These are phyloP conservation scores for Nitzschia sp. DNA, from an alignment of 108 stramenopile species.

Conservation along the genomic window DNA sequence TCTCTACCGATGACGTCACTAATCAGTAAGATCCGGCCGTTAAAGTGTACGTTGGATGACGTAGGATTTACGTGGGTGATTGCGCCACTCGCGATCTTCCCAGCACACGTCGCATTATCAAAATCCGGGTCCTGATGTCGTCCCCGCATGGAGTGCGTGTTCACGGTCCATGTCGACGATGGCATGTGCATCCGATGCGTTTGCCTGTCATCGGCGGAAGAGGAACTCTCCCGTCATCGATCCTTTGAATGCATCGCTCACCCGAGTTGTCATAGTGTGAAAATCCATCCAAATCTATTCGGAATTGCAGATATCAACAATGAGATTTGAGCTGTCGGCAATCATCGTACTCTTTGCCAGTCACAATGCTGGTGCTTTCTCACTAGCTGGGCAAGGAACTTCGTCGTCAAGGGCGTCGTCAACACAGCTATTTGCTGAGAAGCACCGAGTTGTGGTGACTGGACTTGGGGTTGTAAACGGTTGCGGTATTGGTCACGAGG, in stretches of 20 bases:
- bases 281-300: neutral
- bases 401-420: neutral
- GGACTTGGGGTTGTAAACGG: slow-evolving; percentile 92
- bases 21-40: no score
- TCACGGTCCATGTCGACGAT: neutral
- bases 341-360: neutral
- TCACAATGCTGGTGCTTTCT: slow-evolving; percentile 17
- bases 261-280: neutral
- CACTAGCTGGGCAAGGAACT: neutral
- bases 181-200: neutral
- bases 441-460: slow-evolving; percentile 88
- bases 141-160: slow-evolving; percentile 6
- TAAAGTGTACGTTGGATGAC: neutral
- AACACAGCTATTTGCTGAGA: slow-evolving; percentile 21
- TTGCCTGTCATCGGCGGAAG: neutral
- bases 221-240: no score
- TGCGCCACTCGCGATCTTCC: neutral
- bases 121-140: slow-evolving; percentile 2
- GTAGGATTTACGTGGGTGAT: neutral
- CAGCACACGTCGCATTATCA: neutral
- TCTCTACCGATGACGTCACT: neutral
- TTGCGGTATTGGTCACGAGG: slow-evolving; percentile 86
- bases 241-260: neutral
- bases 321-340: slow-evolving; percentile 10
- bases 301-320: slow-evolving; percentile 1